These are phyloP conservation scores for Aulographum hederae DNA, from an alignment of 2,329 filamentous ascomycete species.

Conservation along the genomic window DNA sequence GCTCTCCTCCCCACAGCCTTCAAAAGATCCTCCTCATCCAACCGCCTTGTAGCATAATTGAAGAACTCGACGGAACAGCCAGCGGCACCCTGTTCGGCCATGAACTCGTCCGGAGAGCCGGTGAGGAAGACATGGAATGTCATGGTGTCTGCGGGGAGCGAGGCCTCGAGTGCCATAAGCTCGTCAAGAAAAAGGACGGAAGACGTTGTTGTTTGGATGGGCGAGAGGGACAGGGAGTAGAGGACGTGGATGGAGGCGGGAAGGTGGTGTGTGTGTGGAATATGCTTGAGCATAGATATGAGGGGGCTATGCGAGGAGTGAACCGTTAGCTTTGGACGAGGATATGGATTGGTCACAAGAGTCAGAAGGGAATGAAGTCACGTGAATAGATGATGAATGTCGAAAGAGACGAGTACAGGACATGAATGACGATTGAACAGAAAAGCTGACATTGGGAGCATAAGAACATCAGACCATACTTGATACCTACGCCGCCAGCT, in stretches of 20 bases:
- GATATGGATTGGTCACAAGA: too few species aligned
- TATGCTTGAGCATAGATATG: conserved; percentile 50
- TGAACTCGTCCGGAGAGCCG: conserved; percentile 7
- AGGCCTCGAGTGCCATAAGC: conserved; percentile 11
- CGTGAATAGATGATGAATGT: too few species aligned
- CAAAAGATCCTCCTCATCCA: conserved; percentile 16
- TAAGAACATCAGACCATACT: conserved; percentile 35
- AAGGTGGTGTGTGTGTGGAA: conserved; percentile 26
- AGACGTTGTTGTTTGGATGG: conserved; percentile 3
- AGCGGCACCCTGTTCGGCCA: too few species aligned
- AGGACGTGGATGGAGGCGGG: conserved; percentile 37
- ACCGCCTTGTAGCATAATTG: conserved; percentile 11
- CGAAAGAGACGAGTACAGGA: too few species aligned
- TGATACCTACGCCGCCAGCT: conserved; percentile 69
- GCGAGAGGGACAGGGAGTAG: conserved; percentile 29
- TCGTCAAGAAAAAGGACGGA: conserved; percentile 29
- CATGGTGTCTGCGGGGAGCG: neutral
- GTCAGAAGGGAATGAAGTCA: too few species aligned
- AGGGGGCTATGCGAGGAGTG: conserved; percentile 47
- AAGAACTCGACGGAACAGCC: too few species aligned
- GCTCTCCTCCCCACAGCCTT: conserved; percentile 19
- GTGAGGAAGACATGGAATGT: conserved; percentile 18
- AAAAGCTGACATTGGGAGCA: neutral
- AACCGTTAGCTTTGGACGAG: too few species aligned
- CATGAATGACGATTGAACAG: neutral